These are phyloP conservation scores for Ceratocystis harringtonii DNA, from an alignment of 2,329 filamentous ascomycete genomes.

Conservation along the genomic window DNA sequence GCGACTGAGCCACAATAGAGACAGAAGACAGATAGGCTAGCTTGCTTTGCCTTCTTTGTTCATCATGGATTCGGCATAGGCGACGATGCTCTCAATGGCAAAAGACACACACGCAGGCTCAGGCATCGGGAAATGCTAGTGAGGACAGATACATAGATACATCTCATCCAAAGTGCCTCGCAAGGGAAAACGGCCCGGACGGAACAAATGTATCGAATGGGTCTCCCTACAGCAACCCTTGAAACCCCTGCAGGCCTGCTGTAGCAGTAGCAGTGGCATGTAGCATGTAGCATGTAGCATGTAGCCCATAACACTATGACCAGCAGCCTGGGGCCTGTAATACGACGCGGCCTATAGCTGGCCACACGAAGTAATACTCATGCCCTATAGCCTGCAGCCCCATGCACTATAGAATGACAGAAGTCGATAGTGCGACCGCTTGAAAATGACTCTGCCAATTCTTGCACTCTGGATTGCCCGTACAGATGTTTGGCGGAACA, in stretches of 20 bases:
- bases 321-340: not conserved
- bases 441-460: constrained; percentile 3
- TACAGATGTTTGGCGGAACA: not conserved
- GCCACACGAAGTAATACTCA: not conserved
- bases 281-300: not conserved
- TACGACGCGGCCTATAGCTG: not conserved
- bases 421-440: not conserved
- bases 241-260: not conserved
- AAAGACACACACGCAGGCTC: no score
- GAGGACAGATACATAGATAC: not conserved
- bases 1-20: no score
- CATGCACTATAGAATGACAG: not conserved
- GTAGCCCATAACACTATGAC: not conserved
- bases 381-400: not conserved
- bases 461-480: not conserved
- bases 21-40: no score
- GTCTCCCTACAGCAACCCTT: not conserved
- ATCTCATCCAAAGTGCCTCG: no score
- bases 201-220: not conserved
- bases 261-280: not conserved
- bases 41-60: no score
- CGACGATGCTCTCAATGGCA: no score
- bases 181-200: no score
- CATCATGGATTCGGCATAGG: no score
- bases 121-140: no score